Percentiles rank a stretch among this genome's conserved stretches.
Evolutionary conservation across 257 asterid species (phyloP).

Genomic region (Solanum medicagineum): DNA sequence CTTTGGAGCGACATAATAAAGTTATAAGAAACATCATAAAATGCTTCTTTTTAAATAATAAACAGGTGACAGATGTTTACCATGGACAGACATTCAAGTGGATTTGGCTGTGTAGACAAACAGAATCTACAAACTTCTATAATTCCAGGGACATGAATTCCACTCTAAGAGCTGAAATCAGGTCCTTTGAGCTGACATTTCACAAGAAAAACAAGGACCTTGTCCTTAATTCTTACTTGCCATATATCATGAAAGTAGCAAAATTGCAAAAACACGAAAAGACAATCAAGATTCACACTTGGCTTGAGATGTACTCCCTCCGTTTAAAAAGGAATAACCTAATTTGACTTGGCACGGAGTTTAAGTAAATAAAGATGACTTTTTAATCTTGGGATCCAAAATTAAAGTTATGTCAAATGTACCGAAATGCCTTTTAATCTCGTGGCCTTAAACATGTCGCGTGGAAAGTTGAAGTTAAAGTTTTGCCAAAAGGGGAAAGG

Average conservation of each 20-base stretch:
- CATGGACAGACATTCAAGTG: not conserved
- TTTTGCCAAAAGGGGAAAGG: no score
- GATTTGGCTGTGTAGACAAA: not conserved
- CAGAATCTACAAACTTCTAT: not conserved
- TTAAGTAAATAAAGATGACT: no score
- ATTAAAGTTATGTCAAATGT: no score
- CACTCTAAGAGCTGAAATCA: not conserved
- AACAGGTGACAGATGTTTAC: not conserved
- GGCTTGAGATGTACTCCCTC: not conserved
- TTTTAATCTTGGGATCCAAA: no score
- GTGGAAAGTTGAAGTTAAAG: no score
- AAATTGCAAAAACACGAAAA: slow-evolving; percentile 3
- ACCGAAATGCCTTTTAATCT: no score
- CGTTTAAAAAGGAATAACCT: no score
- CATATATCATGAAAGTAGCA: slow-evolving; percentile 3
- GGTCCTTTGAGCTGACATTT: slow-evolving; percentile 9
- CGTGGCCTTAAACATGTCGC: no score
- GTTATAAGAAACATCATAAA: not conserved
- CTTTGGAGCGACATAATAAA: not conserved
- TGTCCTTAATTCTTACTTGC: slow-evolving; percentile 5
- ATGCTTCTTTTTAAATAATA: not conserved
- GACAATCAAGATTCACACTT: slow-evolving; percentile 3
- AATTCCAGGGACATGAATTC: not conserved
- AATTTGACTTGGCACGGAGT: no score
- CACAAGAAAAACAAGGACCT: not conserved